phyloP scores from a whole-genome alignment of 1,139 yeast species.

The Candida sanyaensis region DNA sequence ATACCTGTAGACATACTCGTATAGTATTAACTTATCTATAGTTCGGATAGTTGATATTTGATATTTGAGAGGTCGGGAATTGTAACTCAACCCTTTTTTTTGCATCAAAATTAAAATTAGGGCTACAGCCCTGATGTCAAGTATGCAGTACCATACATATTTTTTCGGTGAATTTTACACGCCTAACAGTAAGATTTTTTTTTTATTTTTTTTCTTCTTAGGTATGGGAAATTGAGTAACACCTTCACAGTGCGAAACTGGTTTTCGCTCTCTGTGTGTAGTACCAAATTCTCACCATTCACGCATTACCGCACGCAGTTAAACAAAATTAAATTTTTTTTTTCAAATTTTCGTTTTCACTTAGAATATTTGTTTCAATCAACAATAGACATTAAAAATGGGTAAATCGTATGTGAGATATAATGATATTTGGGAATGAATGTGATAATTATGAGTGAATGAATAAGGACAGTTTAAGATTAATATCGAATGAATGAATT shows the following conservation, averaged over 20 bases:
- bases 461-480: background rate
- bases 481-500: background rate
- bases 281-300: background rate
- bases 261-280: background rate
- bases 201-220: no score
- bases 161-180: background rate
- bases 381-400: slow-evolving; percentile 46
- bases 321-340: slow-evolving; percentile 7
- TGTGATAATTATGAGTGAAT: background rate
- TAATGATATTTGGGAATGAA: background rate
- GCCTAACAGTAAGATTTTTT: background rate
- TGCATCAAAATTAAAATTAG: slow-evolving; percentile 7
- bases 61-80: background rate
- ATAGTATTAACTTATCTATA: no score
- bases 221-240: no score
- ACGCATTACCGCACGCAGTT: slow-evolving; percentile 3
- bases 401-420: slow-evolving; percentile 70
- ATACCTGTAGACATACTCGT: background rate
- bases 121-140: slow-evolving; percentile 17
- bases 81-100: background rate
- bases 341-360: background rate
- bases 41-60: no score
- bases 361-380: background rate
- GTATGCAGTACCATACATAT: background rate
- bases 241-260: background rate